These are phyloP conservation scores for Fusarium nygamai DNA, from an alignment of 2,329 filamentous ascomycete species.

Conservation along the genomic window DNA sequence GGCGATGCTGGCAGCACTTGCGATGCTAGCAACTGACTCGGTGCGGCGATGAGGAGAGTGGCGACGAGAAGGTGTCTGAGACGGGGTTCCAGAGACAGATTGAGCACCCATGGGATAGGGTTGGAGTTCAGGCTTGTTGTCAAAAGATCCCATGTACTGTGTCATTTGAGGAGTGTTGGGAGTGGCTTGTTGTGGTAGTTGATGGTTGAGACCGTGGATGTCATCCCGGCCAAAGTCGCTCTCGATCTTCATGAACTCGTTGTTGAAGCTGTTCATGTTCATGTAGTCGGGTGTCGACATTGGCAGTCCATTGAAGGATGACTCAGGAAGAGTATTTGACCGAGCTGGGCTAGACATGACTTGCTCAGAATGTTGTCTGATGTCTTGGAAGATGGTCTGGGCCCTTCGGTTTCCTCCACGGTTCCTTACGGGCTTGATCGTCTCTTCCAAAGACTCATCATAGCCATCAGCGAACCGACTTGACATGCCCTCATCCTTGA, in stretches of 20 bases:
- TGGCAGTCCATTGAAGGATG: slow-evolving; percentile 58
- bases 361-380: slow-evolving; percentile 66
- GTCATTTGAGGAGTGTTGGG: slow-evolving; percentile 61
- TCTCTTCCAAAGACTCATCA: slow-evolving; percentile 74
- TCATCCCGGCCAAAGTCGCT: slow-evolving; percentile 49
- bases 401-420: slow-evolving; percentile 54
- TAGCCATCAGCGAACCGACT: slow-evolving; percentile 68
- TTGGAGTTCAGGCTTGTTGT: slow-evolving; percentile 55
- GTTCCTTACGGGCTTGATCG: slow-evolving; percentile 65
- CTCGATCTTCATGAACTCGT: slow-evolving; percentile 56
- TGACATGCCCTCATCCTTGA: slow-evolving; percentile 54
- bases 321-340: slow-evolving; percentile 59
- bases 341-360: slow-evolving; percentile 65
- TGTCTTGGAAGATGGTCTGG: slow-evolving; percentile 66
- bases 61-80: slow-evolving; percentile 32
- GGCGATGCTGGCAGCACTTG: slow-evolving; percentile 67
- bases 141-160: slow-evolving; percentile 56
- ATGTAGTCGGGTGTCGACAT: slow-evolving; percentile 68
- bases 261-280: slow-evolving; percentile 60
- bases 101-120: slow-evolving; percentile 38
- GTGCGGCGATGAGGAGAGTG: slow-evolving; percentile 61
- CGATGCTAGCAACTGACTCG: slow-evolving; percentile 68
- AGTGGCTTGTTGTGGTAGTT: slow-evolving; percentile 62
- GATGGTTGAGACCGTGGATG: slow-evolving; percentile 46
- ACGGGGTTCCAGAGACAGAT: slow-evolving; percentile 28